Conservation (phyloP, 768 basidiomycete species). For the Auricularia sp. region DNA sequence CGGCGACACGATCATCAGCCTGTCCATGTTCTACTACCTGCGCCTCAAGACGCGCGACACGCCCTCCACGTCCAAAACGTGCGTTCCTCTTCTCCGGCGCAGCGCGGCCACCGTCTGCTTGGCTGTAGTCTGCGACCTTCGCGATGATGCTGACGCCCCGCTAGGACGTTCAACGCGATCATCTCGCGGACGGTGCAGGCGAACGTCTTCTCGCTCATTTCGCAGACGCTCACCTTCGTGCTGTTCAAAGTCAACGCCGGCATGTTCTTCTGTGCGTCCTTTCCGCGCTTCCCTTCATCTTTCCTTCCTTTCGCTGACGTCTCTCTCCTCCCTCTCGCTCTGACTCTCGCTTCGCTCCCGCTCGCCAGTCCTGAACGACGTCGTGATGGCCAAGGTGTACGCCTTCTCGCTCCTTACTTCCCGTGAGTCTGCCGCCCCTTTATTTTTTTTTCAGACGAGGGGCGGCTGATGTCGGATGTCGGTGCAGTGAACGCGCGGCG, state of each 20-base stretch:
- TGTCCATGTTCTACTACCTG: neutral
- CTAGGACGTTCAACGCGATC: neutral
- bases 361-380: neutral
- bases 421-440: too few relatives aligned
- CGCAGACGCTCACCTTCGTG: neutral
- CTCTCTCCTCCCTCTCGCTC: too few relatives aligned
- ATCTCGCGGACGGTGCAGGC: slow-evolving; percentile 1
- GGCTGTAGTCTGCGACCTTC: too few relatives aligned
- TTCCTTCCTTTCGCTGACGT: too few relatives aligned
- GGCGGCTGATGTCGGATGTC: too few relatives aligned
- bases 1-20: neutral
- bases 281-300: too few relatives aligned
- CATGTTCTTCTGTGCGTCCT: neutral
- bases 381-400: neutral
- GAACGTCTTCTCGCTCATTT: slow-evolving; percentile 1
- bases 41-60: neutral
- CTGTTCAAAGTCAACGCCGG: neutral
- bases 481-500: slow-evolving; percentile 1
- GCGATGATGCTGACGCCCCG: neutral
- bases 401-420: neutral
- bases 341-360: too few relatives aligned
- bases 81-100: neutral
- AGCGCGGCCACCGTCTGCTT: too few relatives aligned
- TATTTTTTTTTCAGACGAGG: too few relatives aligned
- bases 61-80: neutral